Evolutionary conservation across 805 yeast genomes (phyloP).

Genomic region (Starmerella vitae): DNA sequence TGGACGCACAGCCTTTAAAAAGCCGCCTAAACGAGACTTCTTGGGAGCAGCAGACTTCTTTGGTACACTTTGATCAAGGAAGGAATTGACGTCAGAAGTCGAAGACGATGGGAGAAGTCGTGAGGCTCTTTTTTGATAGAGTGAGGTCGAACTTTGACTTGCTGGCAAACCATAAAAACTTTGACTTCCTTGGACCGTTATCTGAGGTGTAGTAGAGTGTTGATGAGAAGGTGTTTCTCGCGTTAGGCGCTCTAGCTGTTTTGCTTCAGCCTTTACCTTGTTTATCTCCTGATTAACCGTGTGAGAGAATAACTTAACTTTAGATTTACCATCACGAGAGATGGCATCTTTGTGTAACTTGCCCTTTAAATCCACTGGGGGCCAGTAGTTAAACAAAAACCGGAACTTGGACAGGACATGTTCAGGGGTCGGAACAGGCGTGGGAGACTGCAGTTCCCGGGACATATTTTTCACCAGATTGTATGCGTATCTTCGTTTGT

Average conservation of each 20-base stretch:
- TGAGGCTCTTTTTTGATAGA: slow-evolving; percentile 14
- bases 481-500: slow-evolving; percentile 60
- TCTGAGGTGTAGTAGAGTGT: slow-evolving; percentile 1
- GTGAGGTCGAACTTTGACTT: slow-evolving; percentile 17
- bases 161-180: slow-evolving; percentile 13
- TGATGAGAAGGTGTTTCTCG: background rate
- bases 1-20: slow-evolving; percentile 31
- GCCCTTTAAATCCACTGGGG: slow-evolving; percentile 20
- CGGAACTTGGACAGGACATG: slow-evolving; percentile 6
- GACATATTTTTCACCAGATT: slow-evolving; percentile 44
- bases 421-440: slow-evolving; percentile 5
- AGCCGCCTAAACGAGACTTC: slow-evolving; percentile 30
- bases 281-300: slow-evolving; percentile 39
- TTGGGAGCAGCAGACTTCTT: slow-evolving; percentile 1
- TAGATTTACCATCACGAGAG: slow-evolving; percentile 31
- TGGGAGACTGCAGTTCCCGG: slow-evolving; percentile 13
- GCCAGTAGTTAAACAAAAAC: slow-evolving; percentile 4
- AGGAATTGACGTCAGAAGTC: slow-evolving; percentile 7
- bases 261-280: slow-evolving; percentile 40
- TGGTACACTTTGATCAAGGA: background rate
- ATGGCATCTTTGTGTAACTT: slow-evolving; percentile 31
- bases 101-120: slow-evolving; percentile 11
- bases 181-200: no score
- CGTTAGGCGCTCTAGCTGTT: slow-evolving; percentile 28
- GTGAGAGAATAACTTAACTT: slow-evolving; percentile 33